Conservation (phyloP, 257 asterid species). For the Knoxia roxburghii region DNA sequence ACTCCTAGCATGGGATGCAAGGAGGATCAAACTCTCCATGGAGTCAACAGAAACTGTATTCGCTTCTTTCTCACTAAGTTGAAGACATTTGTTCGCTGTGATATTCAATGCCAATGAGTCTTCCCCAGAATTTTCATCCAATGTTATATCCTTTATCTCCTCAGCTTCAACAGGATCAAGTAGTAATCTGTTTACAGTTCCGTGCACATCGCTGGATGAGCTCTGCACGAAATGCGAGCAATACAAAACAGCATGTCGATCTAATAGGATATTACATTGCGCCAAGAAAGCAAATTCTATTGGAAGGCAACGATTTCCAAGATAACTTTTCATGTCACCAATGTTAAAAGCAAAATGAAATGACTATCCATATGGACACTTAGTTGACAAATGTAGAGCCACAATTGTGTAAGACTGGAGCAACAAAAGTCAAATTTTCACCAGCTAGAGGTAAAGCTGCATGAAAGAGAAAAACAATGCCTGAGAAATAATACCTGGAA, state of each 20-base stretch:
- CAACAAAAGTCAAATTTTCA: background rate
- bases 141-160: conserved; percentile 62
- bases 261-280: background rate
- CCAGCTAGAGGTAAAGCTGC: background rate
- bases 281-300: background rate
- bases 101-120: conserved; percentile 19
- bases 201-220: conserved; percentile 26
- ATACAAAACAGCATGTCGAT: background rate
- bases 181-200: conserved; percentile 19
- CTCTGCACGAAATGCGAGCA: conserved; percentile 17
- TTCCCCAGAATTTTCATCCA: conserved; percentile 28
- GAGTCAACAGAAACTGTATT: conserved; percentile 23
- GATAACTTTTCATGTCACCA: no score
- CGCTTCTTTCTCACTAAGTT: conserved; percentile 22
- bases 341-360: no score
- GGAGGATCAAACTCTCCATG: conserved; percentile 41
- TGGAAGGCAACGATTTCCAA: no score
- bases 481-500: conserved; percentile 24
- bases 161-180: conserved; percentile 29
- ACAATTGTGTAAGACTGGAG: background rate
- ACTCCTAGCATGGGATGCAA: conserved; percentile 27
- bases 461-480: background rate
- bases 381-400: background rate
- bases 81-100: conserved; percentile 12
- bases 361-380: no score